phyloP scores from a whole-genome alignment of 1,284 basidiomycete genomes.

The Golubevia pallescens region DNA sequence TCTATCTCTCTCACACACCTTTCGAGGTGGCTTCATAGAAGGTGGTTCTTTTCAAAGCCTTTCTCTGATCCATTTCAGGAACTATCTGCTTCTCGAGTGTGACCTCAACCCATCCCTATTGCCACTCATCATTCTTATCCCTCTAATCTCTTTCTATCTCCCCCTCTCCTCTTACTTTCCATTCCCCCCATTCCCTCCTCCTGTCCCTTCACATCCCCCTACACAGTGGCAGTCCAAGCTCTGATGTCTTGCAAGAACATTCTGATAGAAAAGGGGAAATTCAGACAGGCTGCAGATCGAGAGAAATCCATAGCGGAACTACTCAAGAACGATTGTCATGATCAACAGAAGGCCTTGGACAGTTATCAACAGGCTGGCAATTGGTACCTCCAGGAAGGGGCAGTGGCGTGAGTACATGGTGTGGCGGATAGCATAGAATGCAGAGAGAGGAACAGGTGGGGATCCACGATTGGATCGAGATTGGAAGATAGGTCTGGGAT shows the following conservation, averaged over 20 bases:
- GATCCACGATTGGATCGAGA: too few relatives aligned
- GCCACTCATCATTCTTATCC: too few relatives aligned
- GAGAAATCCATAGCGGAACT: constrained; percentile 88
- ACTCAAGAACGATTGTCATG: constrained; percentile 76
- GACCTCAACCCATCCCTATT: too few relatives aligned
- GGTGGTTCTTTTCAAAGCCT: too few relatives aligned
- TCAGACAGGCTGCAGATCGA: constrained; percentile 95
- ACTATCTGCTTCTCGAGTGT: too few relatives aligned
- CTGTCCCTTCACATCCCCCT: neutral
- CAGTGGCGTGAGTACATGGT: constrained; percentile 77
- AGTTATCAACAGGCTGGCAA: constrained; percentile 92
- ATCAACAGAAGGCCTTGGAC: constrained; percentile 82
- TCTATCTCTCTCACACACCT: too few relatives aligned
- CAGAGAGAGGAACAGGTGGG: too few relatives aligned
- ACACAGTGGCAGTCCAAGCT: constrained; percentile 85
- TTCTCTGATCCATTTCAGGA: too few relatives aligned
- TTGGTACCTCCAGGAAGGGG: constrained; percentile 97
- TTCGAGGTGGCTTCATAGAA: too few relatives aligned
- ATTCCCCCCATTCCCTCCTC: neutral
- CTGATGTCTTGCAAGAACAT: constrained; percentile 83
- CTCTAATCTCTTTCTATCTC: too few relatives aligned
- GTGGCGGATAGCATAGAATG: neutral
- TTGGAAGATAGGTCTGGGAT: too few relatives aligned
- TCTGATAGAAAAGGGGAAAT: constrained; percentile 83
- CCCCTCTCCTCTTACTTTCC: neutral